Base-by-base conservation (phyloP, 1,284 basidiomycete species). In the Ceratobasidium sp. region DNA sequence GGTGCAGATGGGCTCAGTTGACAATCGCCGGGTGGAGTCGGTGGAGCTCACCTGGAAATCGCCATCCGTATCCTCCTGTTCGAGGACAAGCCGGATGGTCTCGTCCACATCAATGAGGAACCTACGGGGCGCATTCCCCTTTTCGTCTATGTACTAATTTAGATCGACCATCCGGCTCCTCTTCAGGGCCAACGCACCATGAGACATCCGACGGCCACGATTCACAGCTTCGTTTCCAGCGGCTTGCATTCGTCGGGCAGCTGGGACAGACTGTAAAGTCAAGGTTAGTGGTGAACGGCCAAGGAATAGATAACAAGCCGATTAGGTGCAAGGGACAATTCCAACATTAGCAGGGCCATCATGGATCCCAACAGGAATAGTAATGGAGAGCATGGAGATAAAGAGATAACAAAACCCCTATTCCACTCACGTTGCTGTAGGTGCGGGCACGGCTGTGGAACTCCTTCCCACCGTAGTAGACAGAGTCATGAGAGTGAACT, bases 41-140 rank as follows among this genome's bases (percentile, higher is more conserved):
- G 19, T 41, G 39, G 34, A 9, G 24, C 82, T 75, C 65, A 84
- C 84, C 77, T 84, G 84, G 81, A 96, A 96, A 83, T 99, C 95
- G 61, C 93, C 93, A 78, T 99, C 96, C 4, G 97, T 98, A 82
- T 99, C 97, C 81, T 99, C 97, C 81, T 99, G 98, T 82, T 98
- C 95, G 41, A 99, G 90, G 6, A 99, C 90, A 75, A 98, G 90
- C 59, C 96, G 90, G 82, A 99, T 96, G 39, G 97, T 99, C 83
- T 98, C 96, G 80, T 99, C 97, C n/a, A 99, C 97, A 79, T 98
- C 97, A 76, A 99, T 95, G 48, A 98, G 88, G 84, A 98, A 99
- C 39, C 95, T 91, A 56, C 95, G 87, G 24, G 81, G 84, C 48
- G 83, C 84, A 62, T 80, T 80, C 48, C 81, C 83, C 64, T 77